Percentiles rank a stretch among this genome's conserved stretches.
Evolutionary conservation across 2,329 filamentous ascomycete species (phyloP).

Genomic region (Aaosphaeria pasadenensis): DNA sequence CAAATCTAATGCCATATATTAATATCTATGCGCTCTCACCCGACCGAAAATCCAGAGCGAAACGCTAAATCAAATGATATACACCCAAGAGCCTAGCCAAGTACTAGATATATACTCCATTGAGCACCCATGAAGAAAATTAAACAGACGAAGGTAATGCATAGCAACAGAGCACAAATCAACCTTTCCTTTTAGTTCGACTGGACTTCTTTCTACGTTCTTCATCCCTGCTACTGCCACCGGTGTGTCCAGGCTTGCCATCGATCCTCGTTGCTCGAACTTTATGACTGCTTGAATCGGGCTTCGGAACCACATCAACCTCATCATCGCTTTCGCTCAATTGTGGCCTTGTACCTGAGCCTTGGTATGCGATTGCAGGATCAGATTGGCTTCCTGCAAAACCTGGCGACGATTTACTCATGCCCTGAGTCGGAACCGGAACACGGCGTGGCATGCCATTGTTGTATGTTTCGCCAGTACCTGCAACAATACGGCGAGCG

Average conservation of each 20-base stretch:
- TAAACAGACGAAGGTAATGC: too few species aligned
- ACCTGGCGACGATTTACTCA: constrained; percentile 7
- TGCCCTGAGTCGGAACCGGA: constrained; percentile 27
- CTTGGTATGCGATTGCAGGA: constrained; percentile 10
- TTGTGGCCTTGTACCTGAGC: constrained; percentile 9
- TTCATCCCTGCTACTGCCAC: constrained; percentile 18
- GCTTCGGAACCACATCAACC: constrained; percentile 15
- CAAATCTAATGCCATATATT: too few species aligned
- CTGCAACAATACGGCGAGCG: constrained; percentile 23
- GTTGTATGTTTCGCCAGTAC: constrained; percentile 19
- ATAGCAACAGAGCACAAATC: background rate
- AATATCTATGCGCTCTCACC: too few species aligned
- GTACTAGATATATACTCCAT: too few species aligned
- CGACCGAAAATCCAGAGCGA: too few species aligned
- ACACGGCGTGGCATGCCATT: constrained; percentile 33
- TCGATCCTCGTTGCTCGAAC: constrained; percentile 13
- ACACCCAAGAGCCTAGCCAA: too few species aligned
- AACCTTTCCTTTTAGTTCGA: constrained; percentile 18
- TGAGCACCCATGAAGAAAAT: too few species aligned
- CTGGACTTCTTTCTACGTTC: constrained; percentile 24
- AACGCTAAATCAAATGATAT: too few species aligned
- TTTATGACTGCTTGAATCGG: constrained; percentile 11
- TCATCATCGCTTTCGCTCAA: constrained; percentile 7
- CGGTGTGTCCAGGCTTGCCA: constrained; percentile 9
- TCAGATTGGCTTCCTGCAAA: constrained; percentile 21